A percentile compares a stretch with the other conserved stretches of the same genome.
phyloP scores from a whole-genome alignment of 2,329 filamentous ascomycete species.

The Botrytis porri region DNA sequence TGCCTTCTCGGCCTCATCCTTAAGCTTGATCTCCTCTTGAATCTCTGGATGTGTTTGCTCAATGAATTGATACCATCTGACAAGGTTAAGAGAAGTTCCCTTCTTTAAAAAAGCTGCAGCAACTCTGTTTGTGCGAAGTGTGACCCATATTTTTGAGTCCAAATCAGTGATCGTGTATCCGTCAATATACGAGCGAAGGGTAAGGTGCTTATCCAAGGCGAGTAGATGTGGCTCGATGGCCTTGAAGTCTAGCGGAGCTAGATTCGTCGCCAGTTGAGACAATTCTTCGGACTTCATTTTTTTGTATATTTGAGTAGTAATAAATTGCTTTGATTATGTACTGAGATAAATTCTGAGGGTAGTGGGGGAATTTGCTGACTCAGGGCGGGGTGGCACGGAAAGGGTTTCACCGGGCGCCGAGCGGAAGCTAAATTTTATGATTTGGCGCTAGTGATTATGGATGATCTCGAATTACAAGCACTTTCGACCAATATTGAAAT shows the following conservation, averaged over 20 bases:
- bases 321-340: conserved; percentile 7
- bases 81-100: conserved; percentile 70
- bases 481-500: neutral
- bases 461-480: conserved; percentile 13
- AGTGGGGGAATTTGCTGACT: conserved; percentile 21
- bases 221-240: conserved; percentile 70
- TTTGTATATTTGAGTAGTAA: neutral
- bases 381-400: conserved; percentile 17
- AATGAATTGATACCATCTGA: conserved; percentile 84
- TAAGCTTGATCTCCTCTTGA: conserved; percentile 64
- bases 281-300: conserved; percentile 58
- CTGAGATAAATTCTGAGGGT: conserved; percentile 24
- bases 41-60: conserved; percentile 79
- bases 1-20: conserved; percentile 65
- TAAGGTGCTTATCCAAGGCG: conserved; percentile 82
- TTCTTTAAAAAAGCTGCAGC: conserved; percentile 78
- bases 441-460: conserved; percentile 11
- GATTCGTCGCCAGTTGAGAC: conserved; percentile 48
- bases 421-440: conserved; percentile 11
- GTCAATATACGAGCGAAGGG: conserved; percentile 79
- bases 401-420: conserved; percentile 23
- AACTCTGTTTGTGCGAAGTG: conserved; percentile 80
- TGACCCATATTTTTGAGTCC: conserved; percentile 80
- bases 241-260: conserved; percentile 72
- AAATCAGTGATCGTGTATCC: conserved; percentile 74